These are phyloP conservation scores for Paraconiothyrium sp. DNA, from an alignment of 2,329 filamentous ascomycete genomes.

Conservation along the genomic window DNA sequence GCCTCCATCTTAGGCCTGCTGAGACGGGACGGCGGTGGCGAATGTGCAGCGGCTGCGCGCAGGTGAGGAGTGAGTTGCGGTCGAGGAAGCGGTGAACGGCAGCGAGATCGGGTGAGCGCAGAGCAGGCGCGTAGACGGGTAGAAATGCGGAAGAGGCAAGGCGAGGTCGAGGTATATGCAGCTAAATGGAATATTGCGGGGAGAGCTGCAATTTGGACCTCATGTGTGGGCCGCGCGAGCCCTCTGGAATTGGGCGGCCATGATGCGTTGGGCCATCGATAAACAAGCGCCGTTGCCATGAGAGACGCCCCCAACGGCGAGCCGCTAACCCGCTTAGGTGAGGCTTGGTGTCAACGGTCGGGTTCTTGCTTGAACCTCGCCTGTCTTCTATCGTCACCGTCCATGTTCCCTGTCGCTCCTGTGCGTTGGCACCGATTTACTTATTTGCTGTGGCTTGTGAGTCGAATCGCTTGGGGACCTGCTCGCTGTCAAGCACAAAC, in stretches of 20 bases:
- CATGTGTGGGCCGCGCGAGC: constrained; percentile 35
- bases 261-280: constrained; percentile 16
- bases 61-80: constrained; percentile 6
- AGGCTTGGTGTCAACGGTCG: not conserved
- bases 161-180: constrained; percentile 35
- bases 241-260: constrained; percentile 9
- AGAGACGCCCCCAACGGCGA: not conserved
- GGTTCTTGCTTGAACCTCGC: constrained; percentile 17
- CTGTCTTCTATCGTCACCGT: not conserved
- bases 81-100: constrained; percentile 18
- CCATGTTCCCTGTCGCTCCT: not conserved
- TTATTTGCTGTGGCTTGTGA: not conserved
- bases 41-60: constrained; percentile 10
- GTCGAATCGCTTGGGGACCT: not conserved
- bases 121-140: not conserved
- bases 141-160: constrained; percentile 27
- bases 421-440: not conserved
- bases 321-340: not conserved
- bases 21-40: constrained; percentile 13
- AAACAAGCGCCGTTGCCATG: constrained; percentile 32
- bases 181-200: constrained; percentile 43
- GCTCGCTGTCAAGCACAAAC: not conserved
- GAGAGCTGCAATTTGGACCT: constrained; percentile 32
- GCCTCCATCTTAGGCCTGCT: constrained; percentile 75
- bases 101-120: constrained; percentile 6